A percentile compares a stretch with the other conserved stretches of the same genome.
These are phyloP conservation scores for Ogataea kodamae DNA, from an alignment of 805 yeast genomes.

Conservation along the genomic window DNA sequence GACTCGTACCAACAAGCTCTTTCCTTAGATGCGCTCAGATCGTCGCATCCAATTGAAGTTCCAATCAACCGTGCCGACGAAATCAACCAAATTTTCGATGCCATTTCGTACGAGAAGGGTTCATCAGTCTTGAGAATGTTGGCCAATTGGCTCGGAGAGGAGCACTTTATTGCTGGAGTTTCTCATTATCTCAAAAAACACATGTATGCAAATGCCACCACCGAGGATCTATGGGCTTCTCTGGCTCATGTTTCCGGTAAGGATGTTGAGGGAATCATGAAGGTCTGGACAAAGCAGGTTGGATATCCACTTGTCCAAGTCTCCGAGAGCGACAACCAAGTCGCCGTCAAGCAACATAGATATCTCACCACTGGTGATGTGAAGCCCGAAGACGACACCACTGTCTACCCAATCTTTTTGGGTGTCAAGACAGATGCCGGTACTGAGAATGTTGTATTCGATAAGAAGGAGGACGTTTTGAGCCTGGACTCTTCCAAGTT, in stretches of 20 bases:
- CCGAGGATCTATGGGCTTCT: constrained; percentile 70
- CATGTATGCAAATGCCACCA: constrained; percentile 67
- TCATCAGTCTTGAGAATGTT: constrained; percentile 76
- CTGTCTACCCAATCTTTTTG: constrained; percentile 58
- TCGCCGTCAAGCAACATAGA: constrained; percentile 52
- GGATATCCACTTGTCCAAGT: constrained; percentile 75
- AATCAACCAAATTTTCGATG: constrained; percentile 79
- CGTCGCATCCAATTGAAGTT: constrained; percentile 84
- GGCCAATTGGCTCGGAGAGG: constrained; percentile 67
- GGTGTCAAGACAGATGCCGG: constrained; percentile 30
- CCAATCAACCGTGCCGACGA: constrained; percentile 78
- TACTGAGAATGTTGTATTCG: constrained; percentile 28
- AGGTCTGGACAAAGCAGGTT: constrained; percentile 66
- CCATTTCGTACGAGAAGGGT: constrained; percentile 79
- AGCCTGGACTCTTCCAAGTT: constrained; percentile 25
- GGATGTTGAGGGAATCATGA: constrained; percentile 62
- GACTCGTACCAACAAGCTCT: constrained; percentile 53
- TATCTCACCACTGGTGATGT: constrained; percentile 67
- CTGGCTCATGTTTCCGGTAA: constrained; percentile 61
- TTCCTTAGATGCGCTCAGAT: constrained; percentile 54
- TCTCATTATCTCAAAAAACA: constrained; percentile 62
- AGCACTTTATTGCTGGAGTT: constrained; percentile 69
- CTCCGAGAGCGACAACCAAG: constrained; percentile 29
- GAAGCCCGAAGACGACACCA: constrained; percentile 55
- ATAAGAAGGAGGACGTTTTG: constrained; percentile 22